Evolutionary conservation across 129 eudicot species (phyloP), one percentile per base, ranked within the genome.

Genomic region (Flaveria sonorensis): DNA sequence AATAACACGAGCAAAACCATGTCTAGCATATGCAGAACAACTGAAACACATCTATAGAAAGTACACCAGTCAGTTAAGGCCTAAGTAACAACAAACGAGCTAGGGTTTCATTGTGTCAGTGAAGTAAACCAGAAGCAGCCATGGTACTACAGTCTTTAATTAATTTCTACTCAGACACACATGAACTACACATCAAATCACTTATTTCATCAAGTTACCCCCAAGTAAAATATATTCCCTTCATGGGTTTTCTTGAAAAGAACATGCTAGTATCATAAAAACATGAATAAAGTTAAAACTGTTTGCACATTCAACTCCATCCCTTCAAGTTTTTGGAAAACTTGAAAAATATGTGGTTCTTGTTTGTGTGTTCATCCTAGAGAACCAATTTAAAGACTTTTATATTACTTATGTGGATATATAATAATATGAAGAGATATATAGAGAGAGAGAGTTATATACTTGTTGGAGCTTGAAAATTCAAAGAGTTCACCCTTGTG

Each of bases 401-500:
- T 47, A 47, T 47, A 47, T 11, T 1, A 47, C 52, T 46, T 46
- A 2, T 46, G 13, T 46, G 51, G 51, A 15, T 13, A 46, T 46
- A 13, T 46, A 46, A 13, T 7, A 13, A 46, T 10, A 46, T 30
- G 12, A 26, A 67, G 72, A 67, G 72, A 74, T 14, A 4, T 1
- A 26, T 26, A 26, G 30, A 26, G 30, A 26, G 30, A 43, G 21
- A 20, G 26, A 70, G 13, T 1, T n/a, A 76, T n/a, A 48, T 11
- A 83, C 81, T 60, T 81, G 85, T 85, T 77, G 83, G 81, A 85
- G 81, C 85, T 85, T 15, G 92, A 73, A 73, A 88, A 88, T 39
- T 88, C 88, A 62, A 56, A 85, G 16, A 83, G 85, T 20, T 83
- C 80, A 77, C 92, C 92, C 68, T 88, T 88, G 28, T 83, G 88